Evolutionary conservation across 2,329 filamentous ascomycete genomes (phyloP).

Genomic region (Paraphoma sp.): DNA sequence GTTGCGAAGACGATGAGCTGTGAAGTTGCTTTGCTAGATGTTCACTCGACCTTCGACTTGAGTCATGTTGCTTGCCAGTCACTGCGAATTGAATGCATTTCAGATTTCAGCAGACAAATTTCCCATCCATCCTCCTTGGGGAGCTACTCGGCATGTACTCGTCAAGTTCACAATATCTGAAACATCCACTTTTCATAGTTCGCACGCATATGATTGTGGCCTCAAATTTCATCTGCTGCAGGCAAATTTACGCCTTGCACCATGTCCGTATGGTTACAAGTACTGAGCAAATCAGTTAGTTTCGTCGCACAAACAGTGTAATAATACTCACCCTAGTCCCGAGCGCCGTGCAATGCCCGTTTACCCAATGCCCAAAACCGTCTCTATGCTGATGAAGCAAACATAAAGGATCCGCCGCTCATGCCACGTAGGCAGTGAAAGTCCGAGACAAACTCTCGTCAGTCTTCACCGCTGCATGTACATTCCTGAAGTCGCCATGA

Average conservation of each 20-base stretch:
- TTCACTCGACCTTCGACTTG: no score
- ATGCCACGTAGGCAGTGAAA: neutral
- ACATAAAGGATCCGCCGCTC: neutral
- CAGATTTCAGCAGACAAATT: no score
- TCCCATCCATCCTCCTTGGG: no score
- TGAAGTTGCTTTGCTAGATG: no score
- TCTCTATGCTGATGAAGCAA: neutral
- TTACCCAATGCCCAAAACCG: neutral
- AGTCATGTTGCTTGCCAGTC: no score
- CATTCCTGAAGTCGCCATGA: conserved; percentile 34
- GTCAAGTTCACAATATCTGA: no score
- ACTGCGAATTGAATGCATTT: no score
- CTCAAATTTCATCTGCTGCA: neutral
- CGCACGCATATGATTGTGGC: neutral
- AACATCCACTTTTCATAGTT: neutral
- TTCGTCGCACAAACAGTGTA: neutral
- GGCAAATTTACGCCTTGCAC: neutral
- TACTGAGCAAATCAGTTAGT: neutral
- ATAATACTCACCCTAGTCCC: neutral
- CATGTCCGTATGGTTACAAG: neutral
- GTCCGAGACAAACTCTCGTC: neutral
- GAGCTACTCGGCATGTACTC: no score
- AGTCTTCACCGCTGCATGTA: conserved; percentile 33
- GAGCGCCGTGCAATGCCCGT: neutral
- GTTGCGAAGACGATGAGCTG: no score